Base-by-base conservation (phyloP, 805 yeast species). In the Torulaspora delbrueckii region DNA sequence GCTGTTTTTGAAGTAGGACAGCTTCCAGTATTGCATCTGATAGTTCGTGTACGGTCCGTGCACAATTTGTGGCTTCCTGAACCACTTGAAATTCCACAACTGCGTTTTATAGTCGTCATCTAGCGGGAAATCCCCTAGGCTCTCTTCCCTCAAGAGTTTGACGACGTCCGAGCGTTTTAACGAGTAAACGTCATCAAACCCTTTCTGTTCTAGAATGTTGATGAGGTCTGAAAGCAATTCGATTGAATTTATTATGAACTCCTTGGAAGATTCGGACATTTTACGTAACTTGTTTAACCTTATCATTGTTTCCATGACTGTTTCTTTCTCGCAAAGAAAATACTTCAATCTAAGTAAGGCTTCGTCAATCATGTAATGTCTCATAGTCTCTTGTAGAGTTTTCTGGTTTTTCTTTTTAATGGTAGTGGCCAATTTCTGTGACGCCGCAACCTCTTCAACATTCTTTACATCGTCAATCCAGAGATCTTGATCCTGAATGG, bases 11-110 rank as follows among this genome's bases (percentile, higher is more conserved):
- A 80, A 80, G 55, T 79, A 77, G 5, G 65, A 60, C 7, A 56
- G 38, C 40, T 64, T 72, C 86, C 86, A 80, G 50, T 73, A 71
- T 16, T 58, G 63, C 82, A 81, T 79, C 46, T 80, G 82, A 50
- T 70, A 74, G 10, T 69, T 58, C 1, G 82, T 68, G 54, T 64
- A 78, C 2, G 75, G 74, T 4, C 81, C 81, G 42, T 77, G 66
- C 2, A 72, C 49, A 24, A 62, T 69, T 1, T 59, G 63, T 0
- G 47, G 46, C 12, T 47, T 55, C 9, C 63, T 71, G 3, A 60
- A 45, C 77, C 77, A 74, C 46, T 69, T 62, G 53, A 69, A 75
- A 43, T 65, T 66, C 77, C 77, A 75, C 3, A 63, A 57, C 38
- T 58, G 57, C 18, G 53, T 37, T 22, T 57, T 57, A 9, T 44